Evolutionary conservation across 257 asterid species (phyloP), one percentile per base, ranked within the genome.

Genomic region (Solanum piurae): DNA sequence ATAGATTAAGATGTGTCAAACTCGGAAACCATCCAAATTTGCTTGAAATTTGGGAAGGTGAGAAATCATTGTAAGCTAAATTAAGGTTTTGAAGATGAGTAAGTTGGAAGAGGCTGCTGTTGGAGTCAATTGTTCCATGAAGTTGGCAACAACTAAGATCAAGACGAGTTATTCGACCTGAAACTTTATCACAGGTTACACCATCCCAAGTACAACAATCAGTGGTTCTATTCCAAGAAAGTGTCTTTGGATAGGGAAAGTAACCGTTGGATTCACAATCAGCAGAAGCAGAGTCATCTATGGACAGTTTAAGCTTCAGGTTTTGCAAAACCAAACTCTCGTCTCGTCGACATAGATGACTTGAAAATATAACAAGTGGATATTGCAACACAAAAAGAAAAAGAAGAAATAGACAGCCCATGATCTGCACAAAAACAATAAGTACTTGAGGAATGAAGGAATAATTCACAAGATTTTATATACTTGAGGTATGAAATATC

Each of bases 31-130:
- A 34, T 0, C 88, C 88, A 46, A 90, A 87, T 49, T 88, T 87
- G 6, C 36, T 20, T 9, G 90, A 89, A 66, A 90, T 90, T 23
- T 64, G 18, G 7, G 91, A 87, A 52, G 76, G 37, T 6, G 86
- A 87, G 90, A 90, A 89, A 73, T 89, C 88, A 87, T 87, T 90
- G 89, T 58, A 60, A 4, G 90, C 90, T 74, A 90, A 87, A 42
- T 88, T 88, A 84, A 86, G 88, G 10, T 49, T 75, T 52, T 40
- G 84, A 16, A 90, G 82, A 60, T 49, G 85, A 74, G 82, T 31
- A 36, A 88, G 83, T 6, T 66, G 79, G 58, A 90, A 88, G 79
- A 90, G 62, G 79, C 87, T 74, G 86, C 75, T 88, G 55, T 86
- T 88, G 16, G 89, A 76, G 40, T 83, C 74, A 14, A 88, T 88